These are phyloP conservation scores for Podospora tetraspora DNA, from an alignment of 495 filamentous ascomycete species.

Conservation along the genomic window DNA sequence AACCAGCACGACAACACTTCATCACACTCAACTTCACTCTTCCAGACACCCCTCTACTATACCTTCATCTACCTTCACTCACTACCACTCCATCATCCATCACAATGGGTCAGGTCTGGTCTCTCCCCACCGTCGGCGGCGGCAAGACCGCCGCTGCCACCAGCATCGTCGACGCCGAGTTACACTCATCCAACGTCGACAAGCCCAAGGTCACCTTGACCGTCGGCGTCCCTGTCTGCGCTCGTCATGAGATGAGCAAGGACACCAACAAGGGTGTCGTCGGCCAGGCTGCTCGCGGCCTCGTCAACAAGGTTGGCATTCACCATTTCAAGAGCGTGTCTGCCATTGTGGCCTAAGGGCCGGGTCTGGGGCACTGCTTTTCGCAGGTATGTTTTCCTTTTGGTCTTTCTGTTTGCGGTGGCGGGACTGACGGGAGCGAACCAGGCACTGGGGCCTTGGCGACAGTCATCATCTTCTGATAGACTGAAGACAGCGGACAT, in stretches of 20 bases:
- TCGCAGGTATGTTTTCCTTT: background rate
- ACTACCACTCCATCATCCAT: background rate
- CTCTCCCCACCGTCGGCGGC: background rate
- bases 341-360: background rate
- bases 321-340: background rate
- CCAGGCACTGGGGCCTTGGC: background rate
- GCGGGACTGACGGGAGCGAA: background rate
- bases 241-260: background rate
- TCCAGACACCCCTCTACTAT: background rate
- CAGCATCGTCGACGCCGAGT: background rate
- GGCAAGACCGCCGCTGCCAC: background rate
- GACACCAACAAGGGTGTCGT: background rate
- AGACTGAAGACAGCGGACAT: background rate
- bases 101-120: background rate
- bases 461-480: background rate
- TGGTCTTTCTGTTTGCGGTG: background rate
- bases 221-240: background rate
- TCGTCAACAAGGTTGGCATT: background rate
- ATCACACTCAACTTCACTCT: background rate
- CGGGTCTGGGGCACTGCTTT: background rate
- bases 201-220: background rate
- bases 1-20: background rate
- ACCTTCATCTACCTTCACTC: background rate
- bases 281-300: background rate
- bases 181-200: background rate